A percentile compares a stretch with the other conserved stretches of the same genome.
These are phyloP conservation scores for Telfairia occidentalis DNA, from an alignment of 331 rosid genomes.

Conservation along the genomic window DNA sequence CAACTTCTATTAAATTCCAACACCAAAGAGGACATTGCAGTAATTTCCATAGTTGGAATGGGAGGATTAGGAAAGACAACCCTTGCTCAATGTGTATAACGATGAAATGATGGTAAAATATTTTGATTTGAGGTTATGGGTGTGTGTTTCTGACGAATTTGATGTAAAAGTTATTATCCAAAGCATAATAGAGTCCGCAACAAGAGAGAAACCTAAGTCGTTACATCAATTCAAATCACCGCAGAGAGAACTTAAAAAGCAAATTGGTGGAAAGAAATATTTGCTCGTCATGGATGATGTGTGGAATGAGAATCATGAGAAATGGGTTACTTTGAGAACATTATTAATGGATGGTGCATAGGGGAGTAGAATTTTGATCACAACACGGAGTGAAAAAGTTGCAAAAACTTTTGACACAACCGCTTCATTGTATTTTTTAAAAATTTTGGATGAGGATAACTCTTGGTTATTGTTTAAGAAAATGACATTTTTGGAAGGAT, in stretches of 20 bases:
- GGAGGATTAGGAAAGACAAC: conserved; percentile 36
- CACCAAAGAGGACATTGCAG: conserved; percentile 7
- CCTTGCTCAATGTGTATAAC: conserved; percentile 18
- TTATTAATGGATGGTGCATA: not conserved
- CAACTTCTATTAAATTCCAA: not conserved
- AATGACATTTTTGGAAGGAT: not conserved
- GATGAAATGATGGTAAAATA: not conserved
- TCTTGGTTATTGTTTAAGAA: conserved; percentile 22
- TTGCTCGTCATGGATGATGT: conserved; percentile 13
- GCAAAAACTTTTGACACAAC: conserved; percentile 12
- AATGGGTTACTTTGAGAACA: not conserved
- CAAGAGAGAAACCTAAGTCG: not conserved
- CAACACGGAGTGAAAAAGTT: conserved; percentile 22
- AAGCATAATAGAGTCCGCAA: conserved; percentile 1
- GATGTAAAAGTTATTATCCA: not conserved
- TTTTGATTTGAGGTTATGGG: conserved; percentile 1
- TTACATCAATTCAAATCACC: too few relatives aligned
- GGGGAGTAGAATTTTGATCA: conserved; percentile 1
- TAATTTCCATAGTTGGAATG: conserved; percentile 24
- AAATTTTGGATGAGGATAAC: conserved; percentile 12
- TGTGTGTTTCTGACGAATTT: not conserved
- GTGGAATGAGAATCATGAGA: not conserved
- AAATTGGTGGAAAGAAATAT: not conserved
- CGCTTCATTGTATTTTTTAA: conserved; percentile 7
- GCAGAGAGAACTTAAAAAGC: not conserved